Evolutionary conservation across 148 eudicot species (phyloP), one percentile per base, ranked within the genome.

Genomic region (Bassia scoparia): DNA sequence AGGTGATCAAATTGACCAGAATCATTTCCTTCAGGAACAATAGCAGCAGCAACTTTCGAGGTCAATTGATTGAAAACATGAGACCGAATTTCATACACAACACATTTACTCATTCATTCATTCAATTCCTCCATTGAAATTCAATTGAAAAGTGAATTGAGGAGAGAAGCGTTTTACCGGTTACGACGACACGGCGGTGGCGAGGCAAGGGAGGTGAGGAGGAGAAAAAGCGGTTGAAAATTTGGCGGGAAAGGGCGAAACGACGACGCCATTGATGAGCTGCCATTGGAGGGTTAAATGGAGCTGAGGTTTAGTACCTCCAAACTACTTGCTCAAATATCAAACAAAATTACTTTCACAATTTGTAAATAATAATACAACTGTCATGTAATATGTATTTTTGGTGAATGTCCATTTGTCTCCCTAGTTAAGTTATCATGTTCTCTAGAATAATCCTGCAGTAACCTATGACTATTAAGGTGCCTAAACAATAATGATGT

Each of bases 21-120:
- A 33, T 66, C 65, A 70, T 83, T 69, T 24, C 99, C 99, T 64
- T 75, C 77, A 0, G 96, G 96, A 29, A 95, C 99, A 79, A 84
- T 29, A 1, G 94, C 99, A 71, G n/a, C n/a, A n/a, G 97, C 99
- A 67, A 95, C 96, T 85, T 88, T 95, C 1, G 97, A 95, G 0
- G 88, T 78, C 54, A 95, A 54, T 75, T 95, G 99, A 75, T 95
- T 86, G 63, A 84, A 88, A 16, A 96, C 90, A 74, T 85, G 83
- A 80, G 77, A 70, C 59, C 71, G 86, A 6, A n/a, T n/a, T n/a
- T n/a, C 59, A 70, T 61, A n/a, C 70, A 56, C 23, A 52, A 21
- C 23, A 52, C 23, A 52, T 49, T 49, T 21, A 34, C 58, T 59
- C 41, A 72, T 61, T 26, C 17, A 43, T 38, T 44, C 5, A 72